These are phyloP conservation scores for Piper betle DNA, from an alignment of 164 flowering plant genomes.

Conservation along the genomic window DNA sequence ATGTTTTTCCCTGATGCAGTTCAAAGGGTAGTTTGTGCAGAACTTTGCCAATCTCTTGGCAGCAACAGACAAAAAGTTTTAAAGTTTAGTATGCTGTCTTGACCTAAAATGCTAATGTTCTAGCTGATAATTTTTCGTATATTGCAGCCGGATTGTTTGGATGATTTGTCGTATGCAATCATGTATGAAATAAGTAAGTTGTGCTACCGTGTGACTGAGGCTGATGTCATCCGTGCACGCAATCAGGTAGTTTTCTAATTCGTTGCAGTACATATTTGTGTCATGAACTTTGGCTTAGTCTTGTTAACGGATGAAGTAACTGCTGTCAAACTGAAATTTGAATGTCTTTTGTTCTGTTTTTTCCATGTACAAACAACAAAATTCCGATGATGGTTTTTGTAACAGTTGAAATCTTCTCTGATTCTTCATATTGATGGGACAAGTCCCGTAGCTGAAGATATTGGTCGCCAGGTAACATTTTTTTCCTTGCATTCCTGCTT, in stretches of 20 bases:
- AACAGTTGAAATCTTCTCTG: slow-evolving; percentile 84
- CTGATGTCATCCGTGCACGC: slow-evolving; percentile 84
- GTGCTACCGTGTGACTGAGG: slow-evolving; percentile 74
- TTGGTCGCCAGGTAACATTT: slow-evolving; percentile 80
- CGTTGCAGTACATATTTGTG: not conserved
- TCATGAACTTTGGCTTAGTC: not conserved
- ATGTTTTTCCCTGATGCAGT: too few species aligned
- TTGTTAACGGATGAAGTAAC: too few species aligned
- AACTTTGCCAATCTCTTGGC: too few species aligned
- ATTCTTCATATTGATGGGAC: slow-evolving; percentile 89
- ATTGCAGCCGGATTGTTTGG: slow-evolving; percentile 76
- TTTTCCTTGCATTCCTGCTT: too few species aligned
- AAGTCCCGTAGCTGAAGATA: slow-evolving; percentile 91
- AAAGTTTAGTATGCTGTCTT: not conserved
- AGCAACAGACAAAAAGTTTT: too few species aligned
- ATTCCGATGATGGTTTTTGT: not conserved
- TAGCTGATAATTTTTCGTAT: not conserved
- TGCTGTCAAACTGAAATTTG: not conserved
- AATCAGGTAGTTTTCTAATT: slow-evolving; percentile 53
- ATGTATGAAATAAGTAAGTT: slow-evolving; percentile 77
- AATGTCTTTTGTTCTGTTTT: not conserved
- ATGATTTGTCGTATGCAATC: slow-evolving; percentile 80
- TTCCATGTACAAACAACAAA: too few species aligned
- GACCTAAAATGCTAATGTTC: not conserved
- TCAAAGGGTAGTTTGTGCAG: too few species aligned